Percentiles rank a stretch among this genome's conserved stretches.
Conservation (phyloP, 768 basidiomycete genomes). For the Lactifluus hygrophoroides region DNA sequence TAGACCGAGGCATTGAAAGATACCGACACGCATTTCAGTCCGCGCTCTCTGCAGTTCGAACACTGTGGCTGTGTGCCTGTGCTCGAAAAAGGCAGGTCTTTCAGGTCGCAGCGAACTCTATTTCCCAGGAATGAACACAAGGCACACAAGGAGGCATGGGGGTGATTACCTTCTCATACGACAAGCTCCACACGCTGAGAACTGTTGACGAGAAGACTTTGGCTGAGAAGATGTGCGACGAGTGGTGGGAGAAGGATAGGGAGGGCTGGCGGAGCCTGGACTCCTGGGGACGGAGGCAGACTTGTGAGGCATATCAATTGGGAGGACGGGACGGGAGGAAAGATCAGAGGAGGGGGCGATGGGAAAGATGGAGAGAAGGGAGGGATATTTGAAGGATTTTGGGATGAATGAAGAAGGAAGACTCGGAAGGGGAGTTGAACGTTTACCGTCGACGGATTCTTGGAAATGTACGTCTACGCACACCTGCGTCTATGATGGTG, state of each 20-base stretch:
- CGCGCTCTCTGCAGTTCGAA: constrained; percentile 85
- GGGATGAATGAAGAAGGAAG: constrained; percentile 17
- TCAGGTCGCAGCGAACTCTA: constrained; percentile 91
- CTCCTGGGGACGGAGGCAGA: constrained; percentile 24
- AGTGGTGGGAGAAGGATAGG: constrained; percentile 31
- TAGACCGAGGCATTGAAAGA: not conserved
- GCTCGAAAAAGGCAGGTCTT: constrained; percentile 57
- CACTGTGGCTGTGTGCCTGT: constrained; percentile 45
- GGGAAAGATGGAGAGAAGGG: constrained; percentile 15
- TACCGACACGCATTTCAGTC: constrained; percentile 87
- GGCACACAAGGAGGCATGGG: not conserved
- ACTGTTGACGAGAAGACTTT: constrained; percentile 75
- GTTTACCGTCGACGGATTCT: constrained; percentile 19
- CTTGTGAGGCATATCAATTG: constrained; percentile 23
- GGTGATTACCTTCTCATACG: constrained; percentile 64
- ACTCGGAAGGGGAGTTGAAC: constrained; percentile 16
- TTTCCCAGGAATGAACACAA: constrained; percentile 5
- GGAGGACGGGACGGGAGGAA: not conserved
- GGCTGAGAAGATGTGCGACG: constrained; percentile 37
- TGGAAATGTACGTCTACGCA: constrained; percentile 15
- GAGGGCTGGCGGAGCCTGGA: constrained; percentile 22
- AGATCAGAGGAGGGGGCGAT: constrained; percentile 20
- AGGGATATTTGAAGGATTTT: constrained; percentile 20
- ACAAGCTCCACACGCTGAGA: constrained; percentile 92
- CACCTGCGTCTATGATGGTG: not conserved